phyloP scores from a whole-genome alignment of 2,329 filamentous ascomycete genomes.

The Fusarium clavum region DNA sequence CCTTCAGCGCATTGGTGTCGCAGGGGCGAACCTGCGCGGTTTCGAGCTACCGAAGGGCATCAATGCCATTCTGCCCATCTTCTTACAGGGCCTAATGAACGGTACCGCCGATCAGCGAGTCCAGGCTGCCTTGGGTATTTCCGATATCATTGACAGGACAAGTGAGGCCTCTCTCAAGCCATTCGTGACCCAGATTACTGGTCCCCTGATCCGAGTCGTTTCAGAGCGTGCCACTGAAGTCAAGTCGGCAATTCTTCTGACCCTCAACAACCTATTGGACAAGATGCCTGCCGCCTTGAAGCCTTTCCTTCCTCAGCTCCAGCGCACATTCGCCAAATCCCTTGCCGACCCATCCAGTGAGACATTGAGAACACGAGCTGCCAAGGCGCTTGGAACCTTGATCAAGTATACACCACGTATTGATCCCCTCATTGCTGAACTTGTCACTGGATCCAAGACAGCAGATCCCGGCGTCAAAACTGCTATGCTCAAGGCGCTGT shows the following conservation, averaged over 20 bases:
- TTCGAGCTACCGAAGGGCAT: slow-evolving; percentile 97
- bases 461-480: slow-evolving; percentile 85
- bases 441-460: slow-evolving; percentile 96
- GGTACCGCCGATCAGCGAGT: slow-evolving; percentile 92
- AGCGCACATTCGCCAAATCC: slow-evolving; percentile 96
- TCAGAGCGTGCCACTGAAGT: slow-evolving; percentile 96
- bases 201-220: slow-evolving; percentile 96
- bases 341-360: slow-evolving; percentile 94
- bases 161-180: slow-evolving; percentile 88
- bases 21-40: slow-evolving; percentile 85
- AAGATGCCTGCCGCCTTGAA: slow-evolving; percentile 97
- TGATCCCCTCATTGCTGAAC: slow-evolving; percentile 90
- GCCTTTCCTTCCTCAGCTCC: slow-evolving; percentile 95
- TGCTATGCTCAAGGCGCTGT: slow-evolving; percentile 96
- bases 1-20: slow-evolving; percentile 87
- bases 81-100: slow-evolving; percentile 97
- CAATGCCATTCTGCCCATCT: slow-evolving; percentile 94
- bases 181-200: slow-evolving; percentile 97
- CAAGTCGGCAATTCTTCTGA: slow-evolving; percentile 92
- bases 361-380: slow-evolving; percentile 84
- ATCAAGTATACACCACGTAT: slow-evolving; percentile 96
- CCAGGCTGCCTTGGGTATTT: slow-evolving; percentile 91
- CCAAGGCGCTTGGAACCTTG: slow-evolving; percentile 91
- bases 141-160: slow-evolving; percentile 94
- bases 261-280: slow-evolving; percentile 92